Evolutionary conservation across 768 basidiomycete species (phyloP).

Genomic region (Russula vinacea): DNA sequence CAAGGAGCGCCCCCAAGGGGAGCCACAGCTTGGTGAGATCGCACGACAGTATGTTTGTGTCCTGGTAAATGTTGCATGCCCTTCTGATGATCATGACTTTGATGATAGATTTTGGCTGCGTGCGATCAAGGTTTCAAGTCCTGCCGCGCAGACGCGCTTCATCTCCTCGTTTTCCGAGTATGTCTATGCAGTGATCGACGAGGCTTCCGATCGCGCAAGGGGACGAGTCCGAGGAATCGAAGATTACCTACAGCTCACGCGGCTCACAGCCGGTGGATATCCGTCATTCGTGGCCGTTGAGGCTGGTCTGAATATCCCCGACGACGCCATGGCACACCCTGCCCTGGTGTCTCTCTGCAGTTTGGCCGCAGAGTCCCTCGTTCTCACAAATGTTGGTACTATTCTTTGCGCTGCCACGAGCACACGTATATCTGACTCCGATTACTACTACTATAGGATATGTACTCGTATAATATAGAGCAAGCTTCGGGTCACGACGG

Average conservation of each 20-base stretch:
- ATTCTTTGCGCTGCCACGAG: not conserved
- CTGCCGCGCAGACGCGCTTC: slow-evolving; percentile 33
- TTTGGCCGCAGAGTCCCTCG: slow-evolving; percentile 48
- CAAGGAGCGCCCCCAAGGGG: slow-evolving; percentile 6
- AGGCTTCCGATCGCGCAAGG: slow-evolving; percentile 35
- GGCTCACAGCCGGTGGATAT: slow-evolving; percentile 53
- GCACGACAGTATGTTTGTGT: slow-evolving; percentile 12
- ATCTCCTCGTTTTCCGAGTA: slow-evolving; percentile 36
- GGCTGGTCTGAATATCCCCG: slow-evolving; percentile 55
- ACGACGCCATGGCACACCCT: slow-evolving; percentile 53
- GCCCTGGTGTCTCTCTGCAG: slow-evolving; percentile 46
- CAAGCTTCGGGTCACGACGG: slow-evolving; percentile 61
- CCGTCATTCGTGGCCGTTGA: slow-evolving; percentile 53
- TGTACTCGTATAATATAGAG: slow-evolving; percentile 74
- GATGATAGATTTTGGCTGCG: slow-evolving; percentile 22
- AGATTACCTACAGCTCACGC: slow-evolving; percentile 51
- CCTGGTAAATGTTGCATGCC: not conserved
- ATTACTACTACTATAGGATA: slow-evolving; percentile 57
- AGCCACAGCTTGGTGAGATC: slow-evolving; percentile 19
- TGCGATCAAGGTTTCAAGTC: slow-evolving; percentile 13
- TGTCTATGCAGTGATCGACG: slow-evolving; percentile 36
- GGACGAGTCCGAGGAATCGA: slow-evolving; percentile 42
- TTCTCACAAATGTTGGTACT: slow-evolving; percentile 42
- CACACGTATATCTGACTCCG: slow-evolving; percentile 22
- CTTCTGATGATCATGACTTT: not conserved